Conservation (phyloP, 331 rosid species). For the Dryas integrifolia region DNA sequence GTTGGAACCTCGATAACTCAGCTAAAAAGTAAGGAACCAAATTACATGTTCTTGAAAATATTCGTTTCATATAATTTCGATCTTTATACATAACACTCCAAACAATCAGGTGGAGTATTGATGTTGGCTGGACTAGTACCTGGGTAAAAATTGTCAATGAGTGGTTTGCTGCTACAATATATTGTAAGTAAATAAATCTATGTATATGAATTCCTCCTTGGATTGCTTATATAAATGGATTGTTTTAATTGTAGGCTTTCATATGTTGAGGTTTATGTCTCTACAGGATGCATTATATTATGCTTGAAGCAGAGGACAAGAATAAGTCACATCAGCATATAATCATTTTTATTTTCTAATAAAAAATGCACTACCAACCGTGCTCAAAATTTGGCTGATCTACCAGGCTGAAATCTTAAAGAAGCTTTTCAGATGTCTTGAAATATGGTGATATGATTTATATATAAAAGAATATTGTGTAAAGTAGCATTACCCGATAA, state of each 20-base stretch:
- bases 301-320: neutral
- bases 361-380: neutral
- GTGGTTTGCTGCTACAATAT: conserved; percentile 86
- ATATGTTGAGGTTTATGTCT: neutral
- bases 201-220: neutral
- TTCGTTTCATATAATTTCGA: neutral
- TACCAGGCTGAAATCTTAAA: neutral
- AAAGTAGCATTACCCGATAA: too few species aligned
- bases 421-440: neutral
- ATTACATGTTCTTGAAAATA: neutral
- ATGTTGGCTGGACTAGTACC: conserved; percentile 85
- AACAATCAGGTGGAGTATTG: conserved; percentile 86
- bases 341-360: neutral
- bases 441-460: neutral
- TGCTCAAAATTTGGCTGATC: neutral
- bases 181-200: conserved; percentile 47
- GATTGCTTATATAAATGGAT: neutral
- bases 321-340: neutral
- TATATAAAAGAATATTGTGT: too few species aligned
- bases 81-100: neutral
- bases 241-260: neutral
- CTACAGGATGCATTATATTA: neutral
- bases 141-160: conserved; percentile 77
- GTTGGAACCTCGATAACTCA: conserved; percentile 84
- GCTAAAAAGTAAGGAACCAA: conserved; percentile 52